phyloP scores from a whole-genome alignment of 164 flowering plant species.

The Stephania japonica region DNA sequence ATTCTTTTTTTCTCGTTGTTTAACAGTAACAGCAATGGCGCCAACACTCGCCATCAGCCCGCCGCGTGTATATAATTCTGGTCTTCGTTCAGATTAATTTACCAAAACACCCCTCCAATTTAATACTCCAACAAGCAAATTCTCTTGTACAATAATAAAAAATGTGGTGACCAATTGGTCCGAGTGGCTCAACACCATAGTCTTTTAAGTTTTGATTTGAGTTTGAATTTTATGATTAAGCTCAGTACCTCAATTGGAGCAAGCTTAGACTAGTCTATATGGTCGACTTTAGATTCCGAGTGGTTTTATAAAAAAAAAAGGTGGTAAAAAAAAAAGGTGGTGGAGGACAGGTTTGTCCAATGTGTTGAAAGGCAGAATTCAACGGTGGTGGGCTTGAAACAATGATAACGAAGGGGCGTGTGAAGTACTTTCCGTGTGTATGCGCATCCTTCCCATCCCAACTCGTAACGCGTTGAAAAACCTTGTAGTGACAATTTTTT shows the following conservation, averaged over 20 bases:
- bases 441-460: not conserved
- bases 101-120: not conserved
- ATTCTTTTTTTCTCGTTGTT: too few species aligned
- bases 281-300: too few species aligned
- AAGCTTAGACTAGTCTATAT: too few species aligned
- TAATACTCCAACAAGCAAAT: too few species aligned
- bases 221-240: too few species aligned
- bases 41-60: not conserved
- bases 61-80: not conserved
- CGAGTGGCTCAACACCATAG: too few species aligned
- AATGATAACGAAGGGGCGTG: too few species aligned
- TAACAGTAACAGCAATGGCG: not conserved
- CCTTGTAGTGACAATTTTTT: not conserved
- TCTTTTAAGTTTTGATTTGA: too few species aligned
- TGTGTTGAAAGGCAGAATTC: not conserved
- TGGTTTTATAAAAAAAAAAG: too few species aligned
- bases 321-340: not conserved
- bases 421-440: not conserved
- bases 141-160: too few species aligned
- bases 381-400: not conserved
- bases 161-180: too few species aligned
- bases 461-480: not conserved
- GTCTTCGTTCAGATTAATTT: not conserved
- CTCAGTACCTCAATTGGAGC: too few species aligned
- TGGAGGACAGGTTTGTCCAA: not conserved